A percentile compares a stretch with the other conserved stretches of the same genome.
Evolutionary conservation across 2,329 filamentous ascomycete genomes (phyloP).

Genomic region (Penicillium sp.): DNA sequence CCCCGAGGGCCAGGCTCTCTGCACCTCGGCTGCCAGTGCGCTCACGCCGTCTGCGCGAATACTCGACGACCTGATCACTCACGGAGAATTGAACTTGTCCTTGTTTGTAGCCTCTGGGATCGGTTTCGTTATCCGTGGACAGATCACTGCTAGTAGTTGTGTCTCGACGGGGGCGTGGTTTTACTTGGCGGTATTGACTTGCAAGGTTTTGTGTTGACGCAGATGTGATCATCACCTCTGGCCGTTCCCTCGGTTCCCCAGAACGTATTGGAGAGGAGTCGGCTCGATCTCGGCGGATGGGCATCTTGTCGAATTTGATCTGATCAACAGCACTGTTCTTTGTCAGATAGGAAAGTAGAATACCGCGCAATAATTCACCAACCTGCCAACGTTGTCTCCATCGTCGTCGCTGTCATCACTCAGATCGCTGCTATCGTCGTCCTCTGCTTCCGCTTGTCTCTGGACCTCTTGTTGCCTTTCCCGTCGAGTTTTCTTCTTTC

Average conservation of each 20-base stretch:
- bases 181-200: conserved; percentile 54
- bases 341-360: conserved; percentile 20
- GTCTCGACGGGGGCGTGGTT: conserved; percentile 58
- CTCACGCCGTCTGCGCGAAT: conserved; percentile 29
- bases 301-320: conserved; percentile 96
- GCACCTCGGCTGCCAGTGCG: conserved; percentile 30
- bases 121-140: conserved; percentile 64
- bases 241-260: conserved; percentile 45
- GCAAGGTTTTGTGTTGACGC: conserved; percentile 53
- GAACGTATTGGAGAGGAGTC: conserved; percentile 81
- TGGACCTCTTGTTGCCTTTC: conserved; percentile 51
- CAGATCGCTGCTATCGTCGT: conserved; percentile 66
- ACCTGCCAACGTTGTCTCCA: conserved; percentile 46
- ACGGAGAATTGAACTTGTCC: conserved; percentile 52
- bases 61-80: conserved; percentile 38
- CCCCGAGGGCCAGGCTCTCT: conserved; percentile 33
- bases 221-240: conserved; percentile 56
- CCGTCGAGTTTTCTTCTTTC: conserved; percentile 34
- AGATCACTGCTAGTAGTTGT: conserved; percentile 66
- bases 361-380: conserved; percentile 9
- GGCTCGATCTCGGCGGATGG: conserved; percentile 71
- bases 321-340: conserved; percentile 70
- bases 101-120: conserved; percentile 54
- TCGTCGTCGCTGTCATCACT: conserved; percentile 68
- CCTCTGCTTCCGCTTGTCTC: conserved; percentile 57